Conservation (phyloP, 306 rosid genomes). For the Vachellia pachyceras region DNA sequence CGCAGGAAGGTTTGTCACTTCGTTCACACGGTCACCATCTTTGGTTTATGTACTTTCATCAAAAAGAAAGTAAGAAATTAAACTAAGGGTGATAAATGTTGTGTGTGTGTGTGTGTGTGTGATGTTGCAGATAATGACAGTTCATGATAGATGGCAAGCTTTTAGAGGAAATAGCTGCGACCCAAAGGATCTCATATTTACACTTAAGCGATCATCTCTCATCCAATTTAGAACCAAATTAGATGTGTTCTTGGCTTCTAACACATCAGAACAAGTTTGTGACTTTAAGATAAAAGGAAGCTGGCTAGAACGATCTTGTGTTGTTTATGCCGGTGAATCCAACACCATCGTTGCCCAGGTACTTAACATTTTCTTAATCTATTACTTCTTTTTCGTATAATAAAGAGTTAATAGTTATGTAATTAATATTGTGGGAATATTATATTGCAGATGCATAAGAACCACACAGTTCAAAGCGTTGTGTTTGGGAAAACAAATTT, state of each 20-base stretch:
- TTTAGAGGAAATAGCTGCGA: constrained; percentile 13
- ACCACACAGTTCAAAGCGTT: constrained; percentile 44
- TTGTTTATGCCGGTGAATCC: constrained; percentile 52
- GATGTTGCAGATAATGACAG: constrained; percentile 14
- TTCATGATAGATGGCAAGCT: constrained; percentile 27
- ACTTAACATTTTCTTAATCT: background rate
- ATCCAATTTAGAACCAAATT: constrained; percentile 38
- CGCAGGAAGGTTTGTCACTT: constrained; percentile 46
- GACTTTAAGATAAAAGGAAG: constrained; percentile 45
- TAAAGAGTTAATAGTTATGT: too few relatives aligned
- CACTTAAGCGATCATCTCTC: constrained; percentile 30
- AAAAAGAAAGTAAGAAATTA: background rate
- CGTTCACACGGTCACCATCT: too few relatives aligned
- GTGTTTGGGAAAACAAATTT: too few relatives aligned
- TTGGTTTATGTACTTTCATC: background rate
- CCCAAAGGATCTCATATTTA: background rate
- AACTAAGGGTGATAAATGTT: background rate
- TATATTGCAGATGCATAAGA: constrained; percentile 60
- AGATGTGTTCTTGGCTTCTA: constrained; percentile 49
- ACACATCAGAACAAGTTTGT: constrained; percentile 33
- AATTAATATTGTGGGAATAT: too few relatives aligned
- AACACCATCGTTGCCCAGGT: constrained; percentile 50
- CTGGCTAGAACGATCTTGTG: constrained; percentile 38
- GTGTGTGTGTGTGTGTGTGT: too few relatives aligned
- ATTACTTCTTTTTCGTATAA: too few relatives aligned